Base-by-base conservation (phyloP, 768 basidiomycete genomes). In the Hericium coralloides region DNA sequence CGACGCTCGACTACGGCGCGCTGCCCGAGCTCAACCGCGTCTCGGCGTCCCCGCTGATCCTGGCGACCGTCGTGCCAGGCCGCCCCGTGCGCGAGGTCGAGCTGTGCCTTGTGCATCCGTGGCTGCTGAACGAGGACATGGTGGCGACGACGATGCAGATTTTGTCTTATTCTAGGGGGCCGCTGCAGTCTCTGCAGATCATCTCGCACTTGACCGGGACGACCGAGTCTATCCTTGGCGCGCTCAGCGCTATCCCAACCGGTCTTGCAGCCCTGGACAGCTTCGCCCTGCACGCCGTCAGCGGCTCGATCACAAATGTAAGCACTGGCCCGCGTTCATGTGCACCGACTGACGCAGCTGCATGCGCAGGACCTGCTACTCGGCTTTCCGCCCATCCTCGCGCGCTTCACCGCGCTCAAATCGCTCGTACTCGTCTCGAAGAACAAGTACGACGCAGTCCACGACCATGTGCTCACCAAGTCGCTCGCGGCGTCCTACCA, bases 351-450 rank as follows among this genome's bases (percentile, higher is more conserved):
- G 60, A 63, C 38, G 12, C 45, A 12, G 15, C 49, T 52, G 12
- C 25, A 15, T 12, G 3, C 22, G 15, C 49, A 68, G 67, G 67
- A 67, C 9, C 58, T 68, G 39, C 60, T 68, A 8, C 55, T 57
- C 7, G 63, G 60, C 25, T 53, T 68, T 20, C 52, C 53, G 18
- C 37, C 56, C 14, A 60, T 68, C 59, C 50, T 67, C 26, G 62
- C 64, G n/a, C 59, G 57, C 5, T 67, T 68, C 36, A 54, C 58
- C 9, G 55, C 38, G 37, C 55, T 68, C 49, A 61, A 52, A 10
- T 65, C 65, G 12, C 47, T 68, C 53, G 63, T 55, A 31, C 51
- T 68, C n/a, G 58, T 65, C 38, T 68, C 66, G 38, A 63, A 63
- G 57, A 62, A 67, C 45, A 53, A 36, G 38, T 43, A 49, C 10